Evolutionary conservation across 352 stramenopile species (phyloP), one percentile per base, ranked within the genome.

Genomic region (Phytophthora tubulina): DNA sequence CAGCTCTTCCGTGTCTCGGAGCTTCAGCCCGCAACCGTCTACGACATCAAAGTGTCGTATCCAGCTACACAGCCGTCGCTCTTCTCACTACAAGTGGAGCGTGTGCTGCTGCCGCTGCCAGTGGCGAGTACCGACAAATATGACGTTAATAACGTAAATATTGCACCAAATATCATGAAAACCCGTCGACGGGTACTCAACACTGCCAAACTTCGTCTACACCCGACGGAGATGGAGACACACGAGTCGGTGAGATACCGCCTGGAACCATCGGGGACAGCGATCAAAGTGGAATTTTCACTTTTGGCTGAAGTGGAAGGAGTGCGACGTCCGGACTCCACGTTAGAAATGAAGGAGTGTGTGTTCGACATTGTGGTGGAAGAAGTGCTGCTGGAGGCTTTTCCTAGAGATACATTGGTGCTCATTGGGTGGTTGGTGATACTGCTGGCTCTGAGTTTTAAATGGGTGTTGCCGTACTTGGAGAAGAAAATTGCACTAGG

Each of bases 11-110:
- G 77, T 53, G 67, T 92, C n/a, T 72, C 73, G 35, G 67, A 81
- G 10, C 74, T 94, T 10, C 68, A 84, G 4, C 73, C 79, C 0
- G 21, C 30, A 63, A 75, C 66, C 13, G 77, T 89, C 15, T 94
- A 92, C 75, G 85, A 93, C 63, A 75, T 94, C 68, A 94, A 94
- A 75, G 77, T 94, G 56, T 94, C 86, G 67, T 94, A 92, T 44
- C 75, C 82, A 3, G 83, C 86, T 3, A 84, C 83, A 6, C 61
- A 89, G 17, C 86, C 86, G 2, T 90, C 84, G 1, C 41, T 72
- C 1, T 92, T 94, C 63, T 61, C 63, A 3, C 64, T 94, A 14
- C 75, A 86, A 30, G 65, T 89, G 36, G 75, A 80, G 60, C 74
- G 73, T 6, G 63, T 91, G 38, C 30, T 89, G 17, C 46, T 75